Percentiles rank a stretch among this genome's conserved stretches.
Conservation (phyloP, 1,284 basidiomycete species). For the Cryptococcus sp. region DNA sequence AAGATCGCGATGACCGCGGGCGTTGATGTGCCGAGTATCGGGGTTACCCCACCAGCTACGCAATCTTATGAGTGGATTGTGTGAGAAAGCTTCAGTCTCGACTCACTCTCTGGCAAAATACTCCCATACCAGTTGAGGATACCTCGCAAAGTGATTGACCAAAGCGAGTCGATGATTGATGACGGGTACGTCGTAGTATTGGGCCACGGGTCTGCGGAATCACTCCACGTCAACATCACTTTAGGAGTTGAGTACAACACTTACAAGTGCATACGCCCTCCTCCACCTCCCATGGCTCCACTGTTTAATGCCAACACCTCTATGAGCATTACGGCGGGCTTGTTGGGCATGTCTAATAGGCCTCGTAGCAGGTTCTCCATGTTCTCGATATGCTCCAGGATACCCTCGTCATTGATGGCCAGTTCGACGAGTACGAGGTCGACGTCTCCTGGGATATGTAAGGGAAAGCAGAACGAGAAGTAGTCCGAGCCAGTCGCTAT, state of each 20-base stretch:
- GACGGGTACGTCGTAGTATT: constrained; percentile 52
- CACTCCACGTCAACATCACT: neutral
- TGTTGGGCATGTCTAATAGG: constrained; percentile 38
- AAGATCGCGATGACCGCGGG: constrained; percentile 47
- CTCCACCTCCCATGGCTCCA: constrained; percentile 50
- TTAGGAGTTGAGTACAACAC: neutral
- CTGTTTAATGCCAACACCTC: constrained; percentile 47
- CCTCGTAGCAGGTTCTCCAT: constrained; percentile 53
- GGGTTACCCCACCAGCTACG: constrained; percentile 47
- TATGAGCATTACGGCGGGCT: constrained; percentile 47
- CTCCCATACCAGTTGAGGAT: constrained; percentile 43
- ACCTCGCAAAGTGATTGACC: constrained; percentile 48
- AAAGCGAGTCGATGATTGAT: constrained; percentile 49
- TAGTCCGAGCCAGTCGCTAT: constrained; percentile 51
- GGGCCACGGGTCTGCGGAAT: constrained; percentile 40
- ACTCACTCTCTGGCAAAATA: constrained; percentile 50
- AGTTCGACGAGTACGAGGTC: constrained; percentile 50
- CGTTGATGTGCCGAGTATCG: constrained; percentile 49
- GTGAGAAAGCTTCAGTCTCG: too few species aligned
- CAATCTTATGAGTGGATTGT: too few species aligned
- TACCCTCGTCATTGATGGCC: constrained; percentile 50
- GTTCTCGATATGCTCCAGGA: constrained; percentile 47
- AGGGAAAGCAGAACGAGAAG: constrained; percentile 51
- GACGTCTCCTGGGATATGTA: constrained; percentile 44
- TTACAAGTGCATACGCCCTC: constrained; percentile 49